Evolutionary conservation across 2,329 filamentous ascomycete genomes (phyloP).

Genomic region (Tolypocladium sp.): DNA sequence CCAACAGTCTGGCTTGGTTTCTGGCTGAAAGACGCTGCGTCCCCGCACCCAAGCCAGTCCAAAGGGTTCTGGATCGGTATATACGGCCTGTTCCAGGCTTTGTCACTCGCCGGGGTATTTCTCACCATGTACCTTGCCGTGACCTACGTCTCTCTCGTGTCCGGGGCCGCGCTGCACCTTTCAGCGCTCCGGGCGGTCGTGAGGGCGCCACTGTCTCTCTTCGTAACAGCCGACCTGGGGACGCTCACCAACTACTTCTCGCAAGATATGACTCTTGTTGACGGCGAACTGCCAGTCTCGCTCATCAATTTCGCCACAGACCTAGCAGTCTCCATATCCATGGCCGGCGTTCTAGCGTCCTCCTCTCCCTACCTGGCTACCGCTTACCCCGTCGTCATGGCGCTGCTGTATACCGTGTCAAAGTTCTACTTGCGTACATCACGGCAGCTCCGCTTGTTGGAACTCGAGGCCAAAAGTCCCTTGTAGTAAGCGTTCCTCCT

Average conservation of each 20-base stretch:
- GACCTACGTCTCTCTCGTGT: slow-evolving; percentile 10
- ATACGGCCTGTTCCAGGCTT: no score
- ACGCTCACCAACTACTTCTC: slow-evolving; percentile 34
- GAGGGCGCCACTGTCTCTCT: slow-evolving; percentile 30
- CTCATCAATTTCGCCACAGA: background rate
- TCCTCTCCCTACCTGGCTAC: no score
- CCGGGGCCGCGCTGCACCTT: slow-evolving; percentile 22
- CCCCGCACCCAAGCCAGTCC: background rate
- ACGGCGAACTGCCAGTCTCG: slow-evolving; percentile 25
- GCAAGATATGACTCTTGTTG: slow-evolving; percentile 33
- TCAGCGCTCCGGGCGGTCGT: slow-evolving; percentile 22
- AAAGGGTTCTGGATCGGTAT: no score
- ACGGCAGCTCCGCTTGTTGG: slow-evolving; percentile 48
- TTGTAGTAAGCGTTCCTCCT: slow-evolving; percentile 13
- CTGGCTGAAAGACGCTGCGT: slow-evolving; percentile 23
- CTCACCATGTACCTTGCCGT: background rate
- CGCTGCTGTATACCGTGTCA: background rate
- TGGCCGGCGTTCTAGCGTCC: no score
- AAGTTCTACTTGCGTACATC: slow-evolving; percentile 33
- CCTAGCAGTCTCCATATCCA: no score
- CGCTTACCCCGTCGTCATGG: no score
- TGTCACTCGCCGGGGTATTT: no score
- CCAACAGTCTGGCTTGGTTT: slow-evolving; percentile 30
- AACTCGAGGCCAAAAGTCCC: slow-evolving; percentile 52
- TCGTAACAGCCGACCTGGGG: slow-evolving; percentile 31